phyloP scores from a whole-genome alignment of 2,329 filamentous ascomycete genomes.

The Drechslera avenae region DNA sequence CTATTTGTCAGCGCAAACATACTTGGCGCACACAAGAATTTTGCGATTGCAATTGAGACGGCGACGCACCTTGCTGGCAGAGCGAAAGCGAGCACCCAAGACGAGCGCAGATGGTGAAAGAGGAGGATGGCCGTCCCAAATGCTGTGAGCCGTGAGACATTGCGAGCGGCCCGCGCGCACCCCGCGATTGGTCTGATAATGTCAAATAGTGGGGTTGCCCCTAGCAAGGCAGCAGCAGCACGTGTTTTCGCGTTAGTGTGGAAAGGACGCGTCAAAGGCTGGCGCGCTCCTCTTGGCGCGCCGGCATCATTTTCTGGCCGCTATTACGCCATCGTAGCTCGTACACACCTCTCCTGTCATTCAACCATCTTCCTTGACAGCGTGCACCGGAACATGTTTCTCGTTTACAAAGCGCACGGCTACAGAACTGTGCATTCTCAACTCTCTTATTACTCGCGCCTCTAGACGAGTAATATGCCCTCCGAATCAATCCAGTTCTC shows the following conservation, averaged over 20 bases:
- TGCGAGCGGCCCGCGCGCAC: constrained; percentile 13
- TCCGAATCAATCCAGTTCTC: neutral
- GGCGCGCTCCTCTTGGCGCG: too few relatives aligned
- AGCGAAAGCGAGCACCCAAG: constrained; percentile 12
- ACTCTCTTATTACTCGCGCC: neutral
- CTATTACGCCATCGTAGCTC: too few relatives aligned
- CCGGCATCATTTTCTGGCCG: too few relatives aligned
- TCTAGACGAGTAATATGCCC: neutral
- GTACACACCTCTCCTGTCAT: too few relatives aligned
- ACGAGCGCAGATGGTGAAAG: constrained; percentile 17
- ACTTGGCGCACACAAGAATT: neutral
- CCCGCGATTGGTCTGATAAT: constrained; percentile 13
- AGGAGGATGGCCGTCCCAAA: constrained; percentile 20
- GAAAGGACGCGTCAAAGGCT: too few relatives aligned
- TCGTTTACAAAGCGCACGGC: too few relatives aligned
- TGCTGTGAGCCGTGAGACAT: constrained; percentile 29
- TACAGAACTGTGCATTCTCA: too few relatives aligned
- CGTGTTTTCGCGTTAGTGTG: too few relatives aligned
- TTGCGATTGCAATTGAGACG: constrained; percentile 13
- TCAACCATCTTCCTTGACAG: too few relatives aligned
- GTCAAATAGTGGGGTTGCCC: neutral
- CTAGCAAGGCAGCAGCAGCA: constrained; percentile 6
- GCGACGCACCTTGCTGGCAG: constrained; percentile 19
- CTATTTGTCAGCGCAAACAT: constrained; percentile 24
- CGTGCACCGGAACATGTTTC: too few relatives aligned